Evolutionary conservation across 2,329 filamentous ascomycete genomes (phyloP), one percentile per base, ranked within the genome.

Genomic region (Cercospora berteroae): DNA sequence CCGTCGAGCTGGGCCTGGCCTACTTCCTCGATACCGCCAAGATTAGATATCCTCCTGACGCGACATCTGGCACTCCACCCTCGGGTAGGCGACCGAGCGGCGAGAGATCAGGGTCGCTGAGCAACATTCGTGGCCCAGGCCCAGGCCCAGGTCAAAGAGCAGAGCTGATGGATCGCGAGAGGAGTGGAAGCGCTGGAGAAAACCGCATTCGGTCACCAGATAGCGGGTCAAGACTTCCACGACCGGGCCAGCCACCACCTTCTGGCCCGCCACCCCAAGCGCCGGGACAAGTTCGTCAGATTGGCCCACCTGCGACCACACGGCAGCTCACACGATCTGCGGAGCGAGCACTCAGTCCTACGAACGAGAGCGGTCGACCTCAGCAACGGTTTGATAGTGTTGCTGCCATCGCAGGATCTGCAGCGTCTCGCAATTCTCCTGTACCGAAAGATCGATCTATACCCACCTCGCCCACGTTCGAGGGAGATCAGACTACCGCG

Each of bases 11-110:
- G 62, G 93, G 91, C 67, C 87, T 96, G 75, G 90, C 93, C 39
- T 99, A 98, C 79, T 87, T 97, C 71, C 84, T 99, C 69, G 95
- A 99, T 79, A 99, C 95, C 8, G 90, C 88, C 58, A 99, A 99
- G 80, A 99, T 99, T 73, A 88, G 95, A 71, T 99, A 99, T 79
- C 95, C 95, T 5, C 79, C 82, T 1, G 94, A 92, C 73, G 84
- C 75, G 9, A 73, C 75, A 23, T 72, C 71, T 5, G 75, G 76
- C 63, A 79, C 75, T 16, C 77, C 78, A 12, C 70, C 58, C 23
- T 63, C 55, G 5, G 39, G 36, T n/a, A 65, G 77, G 56, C 68
- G 75, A 20, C 76, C 77, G 8, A 78, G 77, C 56, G 76, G 74
- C 5, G 77, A 79, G 31, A 74, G 74, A n/a, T 39, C 60, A 23